Evolutionary conservation across 1,284 basidiomycete species (phyloP), one percentile per base, ranked within the genome.

Genomic region (Ceratobasidium theobromae): DNA sequence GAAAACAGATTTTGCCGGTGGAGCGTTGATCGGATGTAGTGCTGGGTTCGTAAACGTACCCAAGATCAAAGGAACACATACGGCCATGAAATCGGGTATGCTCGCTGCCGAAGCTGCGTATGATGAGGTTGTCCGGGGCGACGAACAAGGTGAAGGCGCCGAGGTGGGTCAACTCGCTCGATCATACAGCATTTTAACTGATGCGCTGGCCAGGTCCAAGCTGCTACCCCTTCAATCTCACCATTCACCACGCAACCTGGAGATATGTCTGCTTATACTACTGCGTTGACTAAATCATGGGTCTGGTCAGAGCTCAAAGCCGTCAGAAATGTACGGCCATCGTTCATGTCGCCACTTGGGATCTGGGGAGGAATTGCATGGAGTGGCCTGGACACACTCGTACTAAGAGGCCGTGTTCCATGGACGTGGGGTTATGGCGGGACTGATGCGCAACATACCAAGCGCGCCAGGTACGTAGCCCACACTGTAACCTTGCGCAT

Each of bases 41-140:
- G 96, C 96, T 0, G 97, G 94, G 23, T 96, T 99, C 77, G 84
- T 99, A 67, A 99, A 99, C 78, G 86, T 98, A 14, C 91, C 95
- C 41, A 99, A 98, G 80, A 99, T 99, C 79, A 99, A 99, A 77
- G 96, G 96, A n/a, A 97, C 95, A 0, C 97, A 99, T 77, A 98
- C 96, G 69, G 95, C 96, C n/a, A 98, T 99, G 96, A 97, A 98
- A 81, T 93, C 89, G 48, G 96, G 96, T 21, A 98, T 98, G 88
- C 81, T 98, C 21, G 96, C 95, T 35, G 97, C 93, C 1, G 96
- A 99, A 76, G 82, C 90, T 0, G 91, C 92, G 0, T 93, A 84
- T 72, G 82, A 87, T 6, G 85, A 85, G 16, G 67, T 73, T 40
- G 67, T 69, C 16, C 66, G 70, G n/a, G 69, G 66, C 30, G 69